A percentile compares a stretch with the other conserved stretches of the same genome.
These are phyloP conservation scores for Trifolium dubium DNA, from an alignment of 306 rosid genomes.

Conservation along the genomic window DNA sequence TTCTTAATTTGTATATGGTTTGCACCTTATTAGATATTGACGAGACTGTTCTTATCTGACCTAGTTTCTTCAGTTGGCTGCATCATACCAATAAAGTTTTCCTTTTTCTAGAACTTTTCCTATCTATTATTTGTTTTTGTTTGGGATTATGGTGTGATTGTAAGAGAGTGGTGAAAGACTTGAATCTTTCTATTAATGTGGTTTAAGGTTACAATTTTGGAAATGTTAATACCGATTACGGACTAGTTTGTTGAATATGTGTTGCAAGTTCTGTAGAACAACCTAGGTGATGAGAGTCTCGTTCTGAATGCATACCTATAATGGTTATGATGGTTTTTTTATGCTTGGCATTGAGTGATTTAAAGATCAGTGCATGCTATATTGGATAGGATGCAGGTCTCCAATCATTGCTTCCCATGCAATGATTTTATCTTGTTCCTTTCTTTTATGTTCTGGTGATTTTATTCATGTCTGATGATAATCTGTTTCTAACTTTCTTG, in stretches of 20 bases:
- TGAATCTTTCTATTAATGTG: slow-evolving; percentile 12
- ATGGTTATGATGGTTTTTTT: slow-evolving; percentile 26
- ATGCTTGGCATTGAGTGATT: slow-evolving; percentile 24
- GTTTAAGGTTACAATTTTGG: slow-evolving; percentile 7
- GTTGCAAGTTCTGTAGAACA: slow-evolving; percentile 32
- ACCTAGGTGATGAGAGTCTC: slow-evolving; percentile 27
- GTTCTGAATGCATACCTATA: slow-evolving; percentile 5
- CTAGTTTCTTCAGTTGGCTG: slow-evolving; percentile 17
- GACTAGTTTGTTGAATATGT: slow-evolving; percentile 21
- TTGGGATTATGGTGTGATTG: slow-evolving; percentile 26
- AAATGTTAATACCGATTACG: slow-evolving; percentile 21
- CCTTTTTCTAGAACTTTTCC: slow-evolving; percentile 22
- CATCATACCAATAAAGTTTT: background rate
- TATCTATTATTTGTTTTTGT: slow-evolving; percentile 11
- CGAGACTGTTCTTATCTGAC: slow-evolving; percentile 13
- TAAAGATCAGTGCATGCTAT: slow-evolving; percentile 19
- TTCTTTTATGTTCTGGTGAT: slow-evolving; percentile 9
- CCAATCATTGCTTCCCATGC: slow-evolving; percentile 23
- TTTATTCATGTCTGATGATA: slow-evolving; percentile 27
- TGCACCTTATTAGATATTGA: slow-evolving; percentile 21
- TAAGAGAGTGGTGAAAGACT: slow-evolving; percentile 8
- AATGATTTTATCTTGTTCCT: slow-evolving; percentile 24
- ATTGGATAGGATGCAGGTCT: slow-evolving; percentile 33
- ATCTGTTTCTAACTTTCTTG: slow-evolving; percentile 38
- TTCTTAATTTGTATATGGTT: slow-evolving; percentile 9